Evolutionary conservation across 352 stramenopile genomes (phyloP).

Genomic region (Phytophthora macrochlamydospora): DNA sequence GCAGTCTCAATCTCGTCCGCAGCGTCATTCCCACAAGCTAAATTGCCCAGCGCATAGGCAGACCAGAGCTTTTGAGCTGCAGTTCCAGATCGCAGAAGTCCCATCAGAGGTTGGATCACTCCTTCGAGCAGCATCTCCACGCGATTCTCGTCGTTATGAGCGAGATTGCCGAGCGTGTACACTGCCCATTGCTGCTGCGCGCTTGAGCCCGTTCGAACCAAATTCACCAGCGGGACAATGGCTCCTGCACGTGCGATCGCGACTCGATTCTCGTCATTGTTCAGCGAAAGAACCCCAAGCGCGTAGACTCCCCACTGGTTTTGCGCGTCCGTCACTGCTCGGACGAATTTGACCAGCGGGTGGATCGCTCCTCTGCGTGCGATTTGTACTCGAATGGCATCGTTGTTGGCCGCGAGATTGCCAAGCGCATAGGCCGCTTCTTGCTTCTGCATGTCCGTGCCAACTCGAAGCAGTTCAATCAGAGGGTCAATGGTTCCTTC

Average conservation of each 20-base stretch:
- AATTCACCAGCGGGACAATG: slow-evolving; percentile 13
- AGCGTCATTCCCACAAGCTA: slow-evolving; percentile 19
- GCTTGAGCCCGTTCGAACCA: slow-evolving; percentile 8
- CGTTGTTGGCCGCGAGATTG: slow-evolving; percentile 17
- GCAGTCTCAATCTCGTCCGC: slow-evolving; percentile 12
- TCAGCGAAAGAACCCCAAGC: slow-evolving; percentile 13
- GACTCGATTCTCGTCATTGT: slow-evolving; percentile 22
- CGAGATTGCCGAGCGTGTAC: slow-evolving; percentile 23
- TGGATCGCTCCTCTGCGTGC: slow-evolving; percentile 23
- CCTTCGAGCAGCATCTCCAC: slow-evolving; percentile 17
- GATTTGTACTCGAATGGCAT: slow-evolving; percentile 16
- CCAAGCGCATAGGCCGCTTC: slow-evolving; percentile 21
- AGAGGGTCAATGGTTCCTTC: slow-evolving; percentile 19
- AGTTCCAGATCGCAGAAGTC: slow-evolving; percentile 11
- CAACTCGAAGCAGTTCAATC: slow-evolving; percentile 14
- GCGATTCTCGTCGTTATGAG: slow-evolving; percentile 24
- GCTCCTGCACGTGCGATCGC: slow-evolving; percentile 25
- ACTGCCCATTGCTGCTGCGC: slow-evolving; percentile 26
- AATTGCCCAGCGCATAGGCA: slow-evolving; percentile 21
- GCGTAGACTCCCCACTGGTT: slow-evolving; percentile 31
- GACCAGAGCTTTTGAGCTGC: slow-evolving; percentile 25
- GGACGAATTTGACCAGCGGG: slow-evolving; percentile 25
- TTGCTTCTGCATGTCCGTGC: slow-evolving; percentile 27
- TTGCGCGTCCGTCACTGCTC: slow-evolving; percentile 21
- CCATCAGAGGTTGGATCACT: slow-evolving; percentile 12